Evolutionary conservation across 768 basidiomycete species (phyloP).

Genomic region (Piloderma croceum): DNA sequence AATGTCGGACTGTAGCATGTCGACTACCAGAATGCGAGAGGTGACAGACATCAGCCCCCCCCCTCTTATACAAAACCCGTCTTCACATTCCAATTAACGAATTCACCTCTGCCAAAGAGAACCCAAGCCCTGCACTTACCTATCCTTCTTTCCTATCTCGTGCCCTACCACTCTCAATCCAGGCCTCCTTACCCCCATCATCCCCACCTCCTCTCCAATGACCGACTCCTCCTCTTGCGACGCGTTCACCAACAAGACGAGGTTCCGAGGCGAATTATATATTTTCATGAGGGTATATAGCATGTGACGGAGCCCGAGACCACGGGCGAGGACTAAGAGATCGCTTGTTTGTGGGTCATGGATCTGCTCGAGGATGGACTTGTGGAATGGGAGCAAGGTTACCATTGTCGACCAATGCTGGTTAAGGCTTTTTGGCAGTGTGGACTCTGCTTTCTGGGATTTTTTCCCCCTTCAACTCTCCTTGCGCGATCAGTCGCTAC

Average conservation of each 20-base stretch:
- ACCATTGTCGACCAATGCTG: too few relatives aligned
- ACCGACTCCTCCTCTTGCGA: conserved; percentile 82
- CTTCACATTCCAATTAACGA: too few relatives aligned
- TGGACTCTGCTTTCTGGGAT: too few relatives aligned
- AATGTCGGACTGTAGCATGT: conserved; percentile 84
- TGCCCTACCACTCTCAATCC: conserved; percentile 79
- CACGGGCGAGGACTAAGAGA: conserved; percentile 77
- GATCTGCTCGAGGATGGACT: conserved; percentile 56
- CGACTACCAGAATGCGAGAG: conserved; percentile 89
- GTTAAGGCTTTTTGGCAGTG: too few relatives aligned
- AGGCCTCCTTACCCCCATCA: conserved; percentile 85
- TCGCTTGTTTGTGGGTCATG: conserved; percentile 73
- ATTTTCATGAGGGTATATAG: conserved; percentile 87
- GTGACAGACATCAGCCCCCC: conserved; percentile 90
- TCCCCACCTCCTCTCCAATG: conserved; percentile 87
- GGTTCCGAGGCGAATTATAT: conserved; percentile 79
- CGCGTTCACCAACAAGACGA: conserved; percentile 82
- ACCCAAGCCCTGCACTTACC: too few relatives aligned
- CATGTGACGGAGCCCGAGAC: conserved; percentile 80
- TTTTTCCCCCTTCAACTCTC: too few relatives aligned
- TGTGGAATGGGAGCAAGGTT: conserved; percentile 67
- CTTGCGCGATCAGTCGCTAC: too few relatives aligned
- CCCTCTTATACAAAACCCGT: conserved; percentile 79
- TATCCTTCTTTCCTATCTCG: conserved; percentile 72
- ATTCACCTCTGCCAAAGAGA: too few relatives aligned